Base-by-base conservation (phyloP, 106 monocot species). In the Dioscorea alata region DNA sequence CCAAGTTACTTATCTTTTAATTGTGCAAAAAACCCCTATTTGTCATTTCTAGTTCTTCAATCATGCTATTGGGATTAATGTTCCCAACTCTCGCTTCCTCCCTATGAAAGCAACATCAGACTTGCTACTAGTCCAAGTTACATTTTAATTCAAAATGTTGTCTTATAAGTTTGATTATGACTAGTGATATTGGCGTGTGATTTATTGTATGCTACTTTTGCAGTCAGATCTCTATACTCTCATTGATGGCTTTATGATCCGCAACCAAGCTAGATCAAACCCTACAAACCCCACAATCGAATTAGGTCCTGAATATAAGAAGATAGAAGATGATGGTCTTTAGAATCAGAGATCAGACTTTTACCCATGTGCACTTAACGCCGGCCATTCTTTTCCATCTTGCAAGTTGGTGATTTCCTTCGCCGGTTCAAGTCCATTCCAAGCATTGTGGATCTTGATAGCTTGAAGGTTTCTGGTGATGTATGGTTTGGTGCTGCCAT, bases 171-270 rank as follows among this genome's bases (percentile, higher is more conserved):
- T 12, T 1, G 8, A 20, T 12, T 34, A 1, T 34, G 16, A 59
- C 42, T 28, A 2, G 54, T 69, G 28, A 25, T 49, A 0, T 13
- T 2, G 48, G 19, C 28, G 2, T 56, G 20, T 51, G 17, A 23
- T 22, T 51, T n/a, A 15, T 19, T 23, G 22, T 66, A 12, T 61
- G 22, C 32, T 68, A n/a, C 22, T 69, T 69, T 76, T 83, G 67
- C 81, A 92, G 92, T 92, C 97, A 48, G 97, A 99, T 81, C 85
- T 99, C 22, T 99, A 99, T 53, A 90, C 89, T 35, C 74, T 99
- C 75, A 81, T 65, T 49, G 89, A 92, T 79, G 97, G 97, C 16
- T 92, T 92, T 66, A 78, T 92, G 14, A 65, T 79, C 53, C 84
- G 97, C 35, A 92, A 90, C 70, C 66, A 86, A 66, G 85, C 86